phyloP scores from a whole-genome alignment of 169 alveolate genomes.

The Cardiosporidium cionae region DNA sequence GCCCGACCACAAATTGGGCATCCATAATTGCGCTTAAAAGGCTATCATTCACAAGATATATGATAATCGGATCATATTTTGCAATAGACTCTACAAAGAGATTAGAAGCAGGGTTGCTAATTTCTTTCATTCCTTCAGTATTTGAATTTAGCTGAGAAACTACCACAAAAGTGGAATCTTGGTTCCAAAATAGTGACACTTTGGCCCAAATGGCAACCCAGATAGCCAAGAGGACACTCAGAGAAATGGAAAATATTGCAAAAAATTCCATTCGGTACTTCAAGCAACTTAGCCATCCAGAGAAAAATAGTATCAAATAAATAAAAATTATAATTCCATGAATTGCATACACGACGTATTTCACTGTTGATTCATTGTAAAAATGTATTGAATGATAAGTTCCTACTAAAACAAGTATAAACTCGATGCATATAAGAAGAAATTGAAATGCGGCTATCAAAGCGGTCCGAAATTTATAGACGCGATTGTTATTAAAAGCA shows the following conservation, averaged over 20 bases:
- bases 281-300: not conserved
- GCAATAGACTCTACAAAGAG: not conserved
- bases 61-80: not conserved
- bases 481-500: not conserved
- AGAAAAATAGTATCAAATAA: not conserved
- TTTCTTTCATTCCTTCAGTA: not conserved
- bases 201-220: not conserved
- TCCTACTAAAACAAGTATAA: not conserved
- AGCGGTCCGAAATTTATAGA: not conserved
- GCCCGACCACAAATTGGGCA: not conserved
- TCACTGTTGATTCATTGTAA: not conserved
- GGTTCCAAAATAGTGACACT: not conserved
- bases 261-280: not conserved
- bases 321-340: not conserved
- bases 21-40: not conserved
- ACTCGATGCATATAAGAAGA: not conserved
- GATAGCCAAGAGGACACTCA: not conserved
- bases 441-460: not conserved
- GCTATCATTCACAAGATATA: not conserved
- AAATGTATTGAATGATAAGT: not conserved
- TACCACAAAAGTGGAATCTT: not conserved
- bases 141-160: too few relatives aligned
- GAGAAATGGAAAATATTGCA: not conserved
- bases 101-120: not conserved
- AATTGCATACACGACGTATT: not conserved